phyloP scores from a whole-genome alignment of 257 asterid species.

The Gentiana macrophylla region DNA sequence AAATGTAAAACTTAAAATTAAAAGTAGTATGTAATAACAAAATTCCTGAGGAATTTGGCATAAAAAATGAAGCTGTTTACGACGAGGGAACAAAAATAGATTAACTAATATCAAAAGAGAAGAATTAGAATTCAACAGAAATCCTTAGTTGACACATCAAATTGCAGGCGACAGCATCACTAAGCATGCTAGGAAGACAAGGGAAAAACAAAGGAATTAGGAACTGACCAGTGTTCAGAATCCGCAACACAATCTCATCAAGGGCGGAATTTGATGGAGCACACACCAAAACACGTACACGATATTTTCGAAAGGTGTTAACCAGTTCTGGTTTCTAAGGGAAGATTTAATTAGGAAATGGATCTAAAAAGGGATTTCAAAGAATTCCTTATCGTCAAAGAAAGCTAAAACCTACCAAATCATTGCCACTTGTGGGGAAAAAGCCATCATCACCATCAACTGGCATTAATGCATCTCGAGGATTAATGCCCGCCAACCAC shows the following conservation, averaged over 20 bases:
- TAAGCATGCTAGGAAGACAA: slow-evolving; percentile 3
- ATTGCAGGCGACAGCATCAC: no score
- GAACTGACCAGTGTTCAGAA: slow-evolving; percentile 62
- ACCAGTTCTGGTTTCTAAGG: slow-evolving; percentile 88
- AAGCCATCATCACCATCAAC: slow-evolving; percentile 93
- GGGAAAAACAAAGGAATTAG: slow-evolving; percentile 4
- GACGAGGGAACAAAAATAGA: no score
- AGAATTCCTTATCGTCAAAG: slow-evolving; percentile 1
- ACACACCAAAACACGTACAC: slow-evolving; percentile 89
- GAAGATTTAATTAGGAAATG: slow-evolving; percentile 15
- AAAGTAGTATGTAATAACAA: no score
- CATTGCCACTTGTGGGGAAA: slow-evolving; percentile 91
- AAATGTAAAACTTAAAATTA: no score
- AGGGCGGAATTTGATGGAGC: slow-evolving; percentile 99
- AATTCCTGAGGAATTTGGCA: no score
- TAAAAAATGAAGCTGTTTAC: no score
- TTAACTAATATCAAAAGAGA: no score
- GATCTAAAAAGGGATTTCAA: slow-evolving; percentile 8
- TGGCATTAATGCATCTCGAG: slow-evolving; percentile 84
- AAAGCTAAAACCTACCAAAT: slow-evolving; percentile 41
- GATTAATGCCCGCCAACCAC: slow-evolving; percentile 70
- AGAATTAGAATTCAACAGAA: no score
- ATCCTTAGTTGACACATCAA: no score
- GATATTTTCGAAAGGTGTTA: slow-evolving; percentile 80
- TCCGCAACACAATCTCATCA: slow-evolving; percentile 86